Evolutionary conservation across 2,329 filamentous ascomycete species (phyloP), one percentile per base, ranked within the genome.

Genomic region (Diplocarpon mali): DNA sequence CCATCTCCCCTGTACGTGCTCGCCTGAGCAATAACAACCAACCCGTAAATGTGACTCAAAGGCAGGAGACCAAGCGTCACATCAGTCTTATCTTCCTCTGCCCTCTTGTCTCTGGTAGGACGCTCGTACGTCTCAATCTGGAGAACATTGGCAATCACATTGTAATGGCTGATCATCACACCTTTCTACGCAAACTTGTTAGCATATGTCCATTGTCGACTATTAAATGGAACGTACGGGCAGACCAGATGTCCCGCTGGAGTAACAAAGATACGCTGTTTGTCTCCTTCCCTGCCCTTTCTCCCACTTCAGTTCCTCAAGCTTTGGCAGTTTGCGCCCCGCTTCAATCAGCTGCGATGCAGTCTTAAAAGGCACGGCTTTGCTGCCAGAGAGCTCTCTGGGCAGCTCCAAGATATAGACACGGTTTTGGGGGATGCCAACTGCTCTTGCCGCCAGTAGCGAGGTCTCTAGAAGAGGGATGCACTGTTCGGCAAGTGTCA

Each of bases 141-240:
- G 15, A 75, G 53, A 8, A 81, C 59, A 61, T 95, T 94, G 48
- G 85, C 68, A 8, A 93, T 76, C 44, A 95, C 79, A 62, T 95
- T 95, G 53, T 68, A 64, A 64, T 96, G 90, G 14, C 79, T 85
- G 36, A 95, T 72, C 75, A 86, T 84, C 11, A 95, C 90, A 14
- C 89, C 90, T 67, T 95, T 96, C 2, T 60, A 42, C 9, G 13
- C 2, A 2, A 10, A 34, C 16, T 24, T 24, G 15, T 39, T 31
- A 39, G 29, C 17, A 10, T 10, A 13, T 35, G 10, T 14, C 30
- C 6, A 3, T 36, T 13, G 11, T 20, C 20, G 8, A 10, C 15
- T 11, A 5, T 13, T 20, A 13, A 32, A 15, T n/a, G 14, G n/a
- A 29, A 50, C 56, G 51, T 36, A 93, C 69, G 82, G 90, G 89